Conservation (phyloP, 208 protist genomes). For the Leishmania braziliensis region DNA sequence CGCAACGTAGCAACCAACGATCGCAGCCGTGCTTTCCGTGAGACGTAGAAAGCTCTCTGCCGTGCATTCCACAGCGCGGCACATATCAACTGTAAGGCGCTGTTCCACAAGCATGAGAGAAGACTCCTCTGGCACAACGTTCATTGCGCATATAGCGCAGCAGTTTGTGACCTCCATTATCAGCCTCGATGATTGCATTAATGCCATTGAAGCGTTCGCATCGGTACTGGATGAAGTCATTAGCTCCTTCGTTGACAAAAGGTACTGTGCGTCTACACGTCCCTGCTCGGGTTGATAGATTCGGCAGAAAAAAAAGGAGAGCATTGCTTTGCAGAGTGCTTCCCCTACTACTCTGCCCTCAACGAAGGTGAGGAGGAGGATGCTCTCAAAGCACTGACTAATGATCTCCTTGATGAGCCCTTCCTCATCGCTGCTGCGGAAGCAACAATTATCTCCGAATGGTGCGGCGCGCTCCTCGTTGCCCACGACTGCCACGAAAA, state of each 20-base stretch:
- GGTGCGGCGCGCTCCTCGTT: constrained; percentile 26
- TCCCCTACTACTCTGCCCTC: constrained; percentile 32
- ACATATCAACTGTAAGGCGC: constrained; percentile 51
- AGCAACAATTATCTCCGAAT: constrained; percentile 31
- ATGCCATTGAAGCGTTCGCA: constrained; percentile 65
- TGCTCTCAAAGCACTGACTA: constrained; percentile 30
- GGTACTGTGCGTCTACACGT: constrained; percentile 49
- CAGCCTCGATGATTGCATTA: constrained; percentile 54
- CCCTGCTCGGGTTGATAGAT: constrained; percentile 16
- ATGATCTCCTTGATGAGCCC: constrained; percentile 38
- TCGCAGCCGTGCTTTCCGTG: constrained; percentile 37
- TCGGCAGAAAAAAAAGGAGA: constrained; percentile 45
- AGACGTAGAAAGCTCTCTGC: constrained; percentile 31
- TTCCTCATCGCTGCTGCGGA: constrained; percentile 24
- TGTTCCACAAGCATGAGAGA: constrained; percentile 55
- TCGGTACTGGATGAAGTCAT: constrained; percentile 56
- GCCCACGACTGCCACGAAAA: constrained; percentile 41
- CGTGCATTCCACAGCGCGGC: constrained; percentile 30
- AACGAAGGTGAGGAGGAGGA: constrained; percentile 44
- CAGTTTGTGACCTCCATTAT: constrained; percentile 44
- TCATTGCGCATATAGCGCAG: constrained; percentile 46
- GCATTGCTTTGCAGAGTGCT: constrained; percentile 45
- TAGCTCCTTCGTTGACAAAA: constrained; percentile 55
- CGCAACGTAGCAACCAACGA: constrained; percentile 40
- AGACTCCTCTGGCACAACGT: constrained; percentile 37